Percentiles rank a stretch among this genome's conserved stretches.
Evolutionary conservation across 371 early-diverging fungal species (phyloP).

Genomic region (Mycotypha africana): DNA sequence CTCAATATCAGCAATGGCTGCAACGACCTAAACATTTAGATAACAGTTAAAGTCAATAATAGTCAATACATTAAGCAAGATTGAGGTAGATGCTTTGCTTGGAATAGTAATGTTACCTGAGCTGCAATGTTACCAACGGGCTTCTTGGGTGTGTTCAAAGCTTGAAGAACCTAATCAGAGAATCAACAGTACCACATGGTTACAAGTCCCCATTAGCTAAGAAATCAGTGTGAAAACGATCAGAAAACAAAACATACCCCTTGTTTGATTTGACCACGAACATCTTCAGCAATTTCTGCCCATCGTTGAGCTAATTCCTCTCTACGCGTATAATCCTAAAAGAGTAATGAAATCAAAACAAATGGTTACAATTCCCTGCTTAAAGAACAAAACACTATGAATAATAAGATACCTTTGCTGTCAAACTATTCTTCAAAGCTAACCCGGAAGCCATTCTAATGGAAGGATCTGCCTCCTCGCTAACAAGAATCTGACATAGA

Average conservation of each 20-base stretch:
- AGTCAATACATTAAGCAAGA: too few species aligned
- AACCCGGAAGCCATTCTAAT: constrained; percentile 84
- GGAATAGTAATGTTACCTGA: constrained; percentile 50
- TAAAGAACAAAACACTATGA: background rate
- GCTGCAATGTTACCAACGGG: constrained; percentile 72
- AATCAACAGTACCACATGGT: background rate
- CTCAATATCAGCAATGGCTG: constrained; percentile 91
- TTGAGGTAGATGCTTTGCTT: too few species aligned
- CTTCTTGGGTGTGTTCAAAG: constrained; percentile 62
- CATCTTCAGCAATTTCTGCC: constrained; percentile 56
- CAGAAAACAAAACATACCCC: constrained; percentile 23
- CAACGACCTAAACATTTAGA: constrained; percentile 51
- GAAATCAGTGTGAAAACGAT: background rate
- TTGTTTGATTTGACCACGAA: constrained; percentile 51
- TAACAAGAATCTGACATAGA: constrained; percentile 79
- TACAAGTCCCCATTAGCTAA: too few species aligned
- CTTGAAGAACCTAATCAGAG: constrained; percentile 51
- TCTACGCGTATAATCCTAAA: constrained; percentile 61
- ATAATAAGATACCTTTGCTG: constrained; percentile 64
- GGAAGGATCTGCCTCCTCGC: constrained; percentile 54
- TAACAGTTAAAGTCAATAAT: too few species aligned
- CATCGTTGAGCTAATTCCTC: constrained; percentile 70
- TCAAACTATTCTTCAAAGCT: constrained; percentile 86
- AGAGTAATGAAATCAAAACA: too few species aligned
- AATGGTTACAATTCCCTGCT: too few species aligned